Base-by-base conservation (phyloP, 257 asterid species). In the Penstemon eatonii region DNA sequence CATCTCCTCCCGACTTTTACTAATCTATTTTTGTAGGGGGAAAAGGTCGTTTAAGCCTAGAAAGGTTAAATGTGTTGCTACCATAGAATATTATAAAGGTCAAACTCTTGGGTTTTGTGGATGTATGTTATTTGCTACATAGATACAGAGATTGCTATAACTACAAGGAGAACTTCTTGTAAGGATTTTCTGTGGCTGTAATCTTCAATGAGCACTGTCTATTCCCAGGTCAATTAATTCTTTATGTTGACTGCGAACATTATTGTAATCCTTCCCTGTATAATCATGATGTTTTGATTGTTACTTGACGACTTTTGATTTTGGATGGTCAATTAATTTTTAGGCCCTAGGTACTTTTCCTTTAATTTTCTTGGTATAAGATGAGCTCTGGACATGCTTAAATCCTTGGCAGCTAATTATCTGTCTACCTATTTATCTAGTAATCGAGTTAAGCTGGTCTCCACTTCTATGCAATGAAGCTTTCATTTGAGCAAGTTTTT, bases 401-500 rank as follows among this genome's bases (percentile, higher is more conserved):
- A 25, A 25, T 13, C 61, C n/a, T 68, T 56, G 52, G 58, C 53
- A 56, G 61, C 70, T 62, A 56, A 68, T 40, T 37, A 41, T 67
- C 43, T 33, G 39, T 45, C 69, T 46, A 33, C 51, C 41, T 41
- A 42, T 51, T 25, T 25, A 25, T 25, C 33, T 25, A 25, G 33
- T 25, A 25, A 25, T 1, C 2, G 33, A 25, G 33, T 25, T 50
- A 55, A 44, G 36, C 72, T 18, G n/a, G 44, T 39, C 63, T 37
- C 38, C 37, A 15, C 18, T 76, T 19, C 51, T 55, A 6, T 61
- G 37, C 7, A 61, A 6, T 51, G 47, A 37, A 43, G 65, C 54
- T 66, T 66, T 66, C 52, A 13, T 7, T 25, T 4, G 43, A 63
- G 11, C 36, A 12, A 11, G 12, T 39, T 39, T 68, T 74, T 74